A percentile compares a stretch with the other conserved stretches of the same genome.
These are phyloP conservation scores for Moricandia moricandioides DNA, from an alignment of 345 rosid species.

Conservation along the genomic window DNA sequence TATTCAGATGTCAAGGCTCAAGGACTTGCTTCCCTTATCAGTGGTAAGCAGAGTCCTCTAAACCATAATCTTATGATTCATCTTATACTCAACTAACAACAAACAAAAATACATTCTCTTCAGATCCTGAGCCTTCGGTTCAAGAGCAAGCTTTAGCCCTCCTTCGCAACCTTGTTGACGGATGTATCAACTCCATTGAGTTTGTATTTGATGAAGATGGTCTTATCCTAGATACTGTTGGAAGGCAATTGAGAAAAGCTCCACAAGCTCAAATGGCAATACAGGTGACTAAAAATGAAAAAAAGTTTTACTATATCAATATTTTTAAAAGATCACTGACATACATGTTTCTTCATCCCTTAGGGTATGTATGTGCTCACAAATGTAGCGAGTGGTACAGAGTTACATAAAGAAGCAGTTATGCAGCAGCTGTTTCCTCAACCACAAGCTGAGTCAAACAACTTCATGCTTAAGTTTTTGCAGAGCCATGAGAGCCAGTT, in stretches of 20 bases:
- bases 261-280: conserved; percentile 60
- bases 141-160: conserved; percentile 90
- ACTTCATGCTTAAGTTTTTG: conserved; percentile 59
- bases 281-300: conserved; percentile 40
- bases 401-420: conserved; percentile 88
- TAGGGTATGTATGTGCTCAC: conserved; percentile 82
- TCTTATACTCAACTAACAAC: conserved; percentile 7
- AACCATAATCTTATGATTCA: not conserved
- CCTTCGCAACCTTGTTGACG: conserved; percentile 84
- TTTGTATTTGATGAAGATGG: conserved; percentile 65
- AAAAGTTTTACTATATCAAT: not conserved
- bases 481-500: conserved; percentile 54
- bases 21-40: conserved; percentile 61
- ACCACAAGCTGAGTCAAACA: conserved; percentile 37
- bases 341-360: not conserved
- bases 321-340: not conserved
- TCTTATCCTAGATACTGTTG: conserved; percentile 63
- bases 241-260: conserved; percentile 61
- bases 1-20: conserved; percentile 63
- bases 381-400: conserved; percentile 80
- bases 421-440: conserved; percentile 61
- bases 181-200: conserved; percentile 57
- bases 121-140: conserved; percentile 78
- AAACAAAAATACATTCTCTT: conserved; percentile 22
- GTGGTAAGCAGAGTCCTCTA: conserved; percentile 48